These are phyloP conservation scores for Blastomyces percursus DNA, from an alignment of 2,329 filamentous ascomycete species.

Conservation along the genomic window DNA sequence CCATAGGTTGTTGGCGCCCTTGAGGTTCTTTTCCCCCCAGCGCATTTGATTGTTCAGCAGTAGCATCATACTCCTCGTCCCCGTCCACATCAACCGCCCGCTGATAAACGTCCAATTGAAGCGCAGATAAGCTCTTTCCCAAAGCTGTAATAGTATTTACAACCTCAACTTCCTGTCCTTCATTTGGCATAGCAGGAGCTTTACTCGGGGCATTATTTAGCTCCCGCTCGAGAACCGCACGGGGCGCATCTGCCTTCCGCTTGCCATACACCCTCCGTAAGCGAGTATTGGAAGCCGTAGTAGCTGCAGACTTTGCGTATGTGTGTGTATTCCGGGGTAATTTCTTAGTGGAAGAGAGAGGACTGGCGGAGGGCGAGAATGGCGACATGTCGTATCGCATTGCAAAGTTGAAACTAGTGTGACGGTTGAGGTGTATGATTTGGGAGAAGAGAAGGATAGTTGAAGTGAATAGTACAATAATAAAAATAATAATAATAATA, in stretches of 20 bases:
- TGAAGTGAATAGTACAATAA: neutral
- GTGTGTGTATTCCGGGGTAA: neutral
- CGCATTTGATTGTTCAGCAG: neutral
- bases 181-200: constrained; percentile 4
- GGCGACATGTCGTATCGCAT: neutral
- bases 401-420: neutral
- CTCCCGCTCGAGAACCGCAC: constrained; percentile 27
- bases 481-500: neutral
- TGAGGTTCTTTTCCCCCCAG: neutral
- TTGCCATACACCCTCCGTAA: constrained; percentile 29
- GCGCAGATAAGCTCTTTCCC: neutral
- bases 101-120: neutral
- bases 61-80: neutral
- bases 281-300: constrained; percentile 9
- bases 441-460: neutral
- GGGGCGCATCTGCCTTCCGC: constrained; percentile 23
- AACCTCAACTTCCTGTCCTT: neutral
- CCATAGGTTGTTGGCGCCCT: neutral
- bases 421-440: neutral
- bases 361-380: neutral
- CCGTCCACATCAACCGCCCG: neutral
- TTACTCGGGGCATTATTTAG: constrained; percentile 10
- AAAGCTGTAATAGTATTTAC: neutral
- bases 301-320: neutral
- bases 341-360: neutral